These are phyloP conservation scores for Helicocarpus griseus DNA, from an alignment of 2,329 filamentous ascomycete genomes.

Conservation along the genomic window DNA sequence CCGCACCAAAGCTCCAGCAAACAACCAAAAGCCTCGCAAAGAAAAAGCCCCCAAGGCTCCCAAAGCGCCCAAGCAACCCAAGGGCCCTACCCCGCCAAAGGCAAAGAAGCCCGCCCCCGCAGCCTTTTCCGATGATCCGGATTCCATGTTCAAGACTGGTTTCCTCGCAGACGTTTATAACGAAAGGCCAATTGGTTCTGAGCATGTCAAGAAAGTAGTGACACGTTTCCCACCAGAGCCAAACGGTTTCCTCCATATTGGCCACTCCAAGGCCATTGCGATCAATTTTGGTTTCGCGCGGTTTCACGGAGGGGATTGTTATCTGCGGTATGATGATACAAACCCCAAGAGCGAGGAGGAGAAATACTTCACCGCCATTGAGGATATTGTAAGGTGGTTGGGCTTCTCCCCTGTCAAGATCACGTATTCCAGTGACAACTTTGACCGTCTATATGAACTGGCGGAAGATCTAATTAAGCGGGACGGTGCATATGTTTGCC, in stretches of 20 bases:
- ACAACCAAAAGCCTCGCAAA: slow-evolving; percentile 34
- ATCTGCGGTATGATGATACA: slow-evolving; percentile 82
- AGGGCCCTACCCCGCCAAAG: slow-evolving; percentile 22
- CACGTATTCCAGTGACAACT: slow-evolving; percentile 86
- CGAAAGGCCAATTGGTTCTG: slow-evolving; percentile 48
- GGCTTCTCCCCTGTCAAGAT: slow-evolving; percentile 65
- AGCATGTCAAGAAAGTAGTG: slow-evolving; percentile 31
- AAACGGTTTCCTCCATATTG: slow-evolving; percentile 88
- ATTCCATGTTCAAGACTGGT: slow-evolving; percentile 70
- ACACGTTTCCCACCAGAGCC: slow-evolving; percentile 79
- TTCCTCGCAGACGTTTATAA: slow-evolving; percentile 66
- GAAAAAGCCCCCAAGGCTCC: slow-evolving; percentile 37
- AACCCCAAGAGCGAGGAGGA: slow-evolving; percentile 92
- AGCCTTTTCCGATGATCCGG: slow-evolving; percentile 31
- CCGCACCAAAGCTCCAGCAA: slow-evolving; percentile 11
- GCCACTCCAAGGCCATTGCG: slow-evolving; percentile 89
- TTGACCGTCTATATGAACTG: slow-evolving; percentile 75
- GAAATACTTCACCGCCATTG: slow-evolving; percentile 78
- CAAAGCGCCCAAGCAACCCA: slow-evolving; percentile 21
- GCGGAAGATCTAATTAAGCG: slow-evolving; percentile 72
- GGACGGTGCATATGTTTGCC: slow-evolving; percentile 70
- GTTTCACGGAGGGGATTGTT: slow-evolving; percentile 68
- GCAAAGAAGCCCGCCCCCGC: slow-evolving; percentile 19
- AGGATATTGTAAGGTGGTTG: slow-evolving; percentile 80
- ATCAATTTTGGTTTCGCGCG: slow-evolving; percentile 94